Conservation (phyloP, 2,329 filamentous ascomycete species). For the Cryphonectria carpinicola region DNA sequence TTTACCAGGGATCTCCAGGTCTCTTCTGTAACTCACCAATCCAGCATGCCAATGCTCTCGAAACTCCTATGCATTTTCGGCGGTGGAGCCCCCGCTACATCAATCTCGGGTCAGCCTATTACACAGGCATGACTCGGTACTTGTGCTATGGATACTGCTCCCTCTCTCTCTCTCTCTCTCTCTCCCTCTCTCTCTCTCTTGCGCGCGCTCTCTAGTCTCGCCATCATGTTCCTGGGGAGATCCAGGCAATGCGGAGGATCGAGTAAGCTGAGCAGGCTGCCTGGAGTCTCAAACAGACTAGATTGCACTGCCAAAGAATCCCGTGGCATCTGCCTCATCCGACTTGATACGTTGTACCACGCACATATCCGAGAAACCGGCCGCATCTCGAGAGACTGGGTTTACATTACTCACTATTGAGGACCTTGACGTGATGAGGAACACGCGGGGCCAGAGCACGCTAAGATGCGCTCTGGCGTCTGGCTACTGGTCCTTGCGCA, state of each 20-base stretch:
- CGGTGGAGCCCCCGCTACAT: neutral
- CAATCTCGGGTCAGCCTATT: neutral
- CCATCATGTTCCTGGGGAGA: neutral
- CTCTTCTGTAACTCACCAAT: neutral
- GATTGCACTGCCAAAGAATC: neutral
- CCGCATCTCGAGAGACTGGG: neutral
- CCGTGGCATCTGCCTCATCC: neutral
- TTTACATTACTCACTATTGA: neutral
- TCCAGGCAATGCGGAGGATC: neutral
- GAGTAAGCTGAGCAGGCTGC: neutral
- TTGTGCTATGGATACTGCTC: neutral
- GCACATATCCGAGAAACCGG: neutral
- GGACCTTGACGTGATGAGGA: neutral
- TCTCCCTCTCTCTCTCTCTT: too few species aligned
- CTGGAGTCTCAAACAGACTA: neutral
- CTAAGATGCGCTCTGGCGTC: neutral
- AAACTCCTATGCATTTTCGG: neutral
- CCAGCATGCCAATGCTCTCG: neutral
- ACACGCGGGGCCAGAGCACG: neutral
- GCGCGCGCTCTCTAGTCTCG: too few species aligned
- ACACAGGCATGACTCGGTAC: neutral
- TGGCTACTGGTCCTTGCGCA: neutral
- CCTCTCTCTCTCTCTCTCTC: too few species aligned
- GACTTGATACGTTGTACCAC: neutral
- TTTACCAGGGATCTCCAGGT: neutral